Evolutionary conservation across 306 rosid species (phyloP).

Genomic region (Begonia masoniana): DNA sequence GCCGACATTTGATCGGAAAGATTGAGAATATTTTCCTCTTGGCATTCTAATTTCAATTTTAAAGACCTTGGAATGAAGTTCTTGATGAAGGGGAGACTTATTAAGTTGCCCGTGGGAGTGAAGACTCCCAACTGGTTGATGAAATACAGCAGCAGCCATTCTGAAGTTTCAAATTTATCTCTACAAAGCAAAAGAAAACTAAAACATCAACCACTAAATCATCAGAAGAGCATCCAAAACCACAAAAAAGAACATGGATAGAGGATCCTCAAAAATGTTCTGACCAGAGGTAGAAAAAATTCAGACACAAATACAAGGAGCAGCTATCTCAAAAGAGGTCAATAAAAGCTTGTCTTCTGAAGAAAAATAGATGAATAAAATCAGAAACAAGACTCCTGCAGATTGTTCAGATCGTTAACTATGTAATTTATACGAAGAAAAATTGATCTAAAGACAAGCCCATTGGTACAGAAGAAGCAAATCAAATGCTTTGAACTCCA

Average conservation of each 20-base stretch:
- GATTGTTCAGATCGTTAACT: too few species aligned
- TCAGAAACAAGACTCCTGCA: background rate
- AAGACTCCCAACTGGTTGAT: conserved; percentile 40
- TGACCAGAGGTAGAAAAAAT: too few species aligned
- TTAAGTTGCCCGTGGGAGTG: conserved; percentile 23
- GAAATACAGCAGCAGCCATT: conserved; percentile 70
- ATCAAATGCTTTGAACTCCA: background rate
- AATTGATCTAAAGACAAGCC: background rate
- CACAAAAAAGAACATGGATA: too few species aligned
- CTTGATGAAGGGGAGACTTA: conserved; percentile 20
- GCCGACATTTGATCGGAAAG: conserved; percentile 15
- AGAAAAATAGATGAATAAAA: background rate
- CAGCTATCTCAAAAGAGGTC: too few species aligned
- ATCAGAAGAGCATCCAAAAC: too few species aligned
- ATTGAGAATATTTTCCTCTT: conserved; percentile 21
- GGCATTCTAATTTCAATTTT: conserved; percentile 31
- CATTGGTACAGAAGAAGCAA: background rate
- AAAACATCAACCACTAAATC: background rate
- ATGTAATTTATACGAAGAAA: background rate
- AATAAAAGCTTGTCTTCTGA: background rate
- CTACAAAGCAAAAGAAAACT: conserved; percentile 2
- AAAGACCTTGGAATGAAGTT: conserved; percentile 27
- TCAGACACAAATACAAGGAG: too few species aligned
- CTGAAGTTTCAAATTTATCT: conserved; percentile 24
- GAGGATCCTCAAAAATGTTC: too few species aligned